These are phyloP conservation scores for Kentomonas sorsogonicus DNA, from an alignment of 208 protist genomes.

Conservation along the genomic window DNA sequence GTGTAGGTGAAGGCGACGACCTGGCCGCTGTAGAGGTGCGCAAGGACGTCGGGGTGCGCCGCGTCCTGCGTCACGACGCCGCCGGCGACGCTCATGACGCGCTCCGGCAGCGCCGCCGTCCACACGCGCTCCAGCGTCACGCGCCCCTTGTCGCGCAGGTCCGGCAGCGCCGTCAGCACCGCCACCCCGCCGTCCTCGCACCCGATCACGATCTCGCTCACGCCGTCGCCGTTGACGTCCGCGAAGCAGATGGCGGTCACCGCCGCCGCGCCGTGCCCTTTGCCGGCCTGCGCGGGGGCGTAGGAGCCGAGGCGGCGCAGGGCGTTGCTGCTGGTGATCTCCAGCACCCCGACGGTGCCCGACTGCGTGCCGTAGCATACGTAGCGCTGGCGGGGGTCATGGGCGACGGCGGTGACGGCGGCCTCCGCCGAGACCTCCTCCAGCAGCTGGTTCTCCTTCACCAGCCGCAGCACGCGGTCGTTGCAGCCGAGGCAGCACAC, in stretches of 20 bases:
- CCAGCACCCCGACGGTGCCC: slow-evolving; percentile 65
- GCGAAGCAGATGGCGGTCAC: slow-evolving; percentile 41
- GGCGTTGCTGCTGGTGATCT: slow-evolving; percentile 19
- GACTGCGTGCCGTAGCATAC: slow-evolving; percentile 78
- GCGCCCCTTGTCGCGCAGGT: not conserved
- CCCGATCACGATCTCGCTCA: slow-evolving; percentile 69
- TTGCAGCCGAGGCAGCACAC: slow-evolving; percentile 73
- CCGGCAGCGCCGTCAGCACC: slow-evolving; percentile 28
- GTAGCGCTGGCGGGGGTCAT: slow-evolving; percentile 20
- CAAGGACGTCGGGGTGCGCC: slow-evolving; percentile 47
- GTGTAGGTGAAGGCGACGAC: slow-evolving; percentile 59
- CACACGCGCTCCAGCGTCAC: slow-evolving; percentile 36
- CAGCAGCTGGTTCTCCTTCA: slow-evolving; percentile 45
- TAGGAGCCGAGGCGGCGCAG: slow-evolving; percentile 25
- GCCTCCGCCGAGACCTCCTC: slow-evolving; percentile 73
- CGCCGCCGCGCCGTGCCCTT: slow-evolving; percentile 13
- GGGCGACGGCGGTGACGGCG: slow-evolving; percentile 44
- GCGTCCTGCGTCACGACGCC: slow-evolving; percentile 44
- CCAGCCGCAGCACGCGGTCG: slow-evolving; percentile 69
- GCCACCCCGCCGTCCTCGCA: slow-evolving; percentile 69
- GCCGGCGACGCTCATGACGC: slow-evolving; percentile 56
- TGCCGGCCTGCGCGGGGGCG: slow-evolving; percentile 1
- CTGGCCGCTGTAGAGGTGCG: slow-evolving; percentile 74
- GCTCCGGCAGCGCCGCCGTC: slow-evolving; percentile 41
- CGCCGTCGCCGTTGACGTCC: slow-evolving; percentile 62